Evolutionary conservation across 176 grass and related monocot genomes (phyloP), one percentile per base, ranked within the genome.

Genomic region (Panicum miliaceum): DNA sequence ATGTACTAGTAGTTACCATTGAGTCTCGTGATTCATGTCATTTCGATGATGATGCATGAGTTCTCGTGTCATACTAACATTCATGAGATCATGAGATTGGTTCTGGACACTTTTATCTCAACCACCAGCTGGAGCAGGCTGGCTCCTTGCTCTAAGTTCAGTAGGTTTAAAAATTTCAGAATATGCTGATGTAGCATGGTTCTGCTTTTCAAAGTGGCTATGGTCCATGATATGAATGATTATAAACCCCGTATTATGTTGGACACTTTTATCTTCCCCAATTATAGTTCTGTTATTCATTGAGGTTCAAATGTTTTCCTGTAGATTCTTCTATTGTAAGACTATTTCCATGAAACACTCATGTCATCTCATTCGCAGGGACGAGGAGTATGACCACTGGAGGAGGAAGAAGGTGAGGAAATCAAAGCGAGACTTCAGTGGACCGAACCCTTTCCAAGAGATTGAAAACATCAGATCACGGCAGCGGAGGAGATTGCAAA

Each of bases 371-470:
- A 47, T 69, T 86, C 1, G 20, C 20, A 90, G 92, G 86, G 88
- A 88, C 5, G 92, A 93, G 64, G 88, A 90, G 41, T 97, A 97
- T 38, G 92, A 97, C 45, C 68, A 69, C 0, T 92, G 95, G 14
- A 94, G 29, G 70, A 84, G 75, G 57, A 97, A 94, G 82, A 94
- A 97, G 84, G 46, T 86, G 19, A 92, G 81, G 70, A 94, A 79
- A 57, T 71, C 71, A 19, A 40, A 23, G 27, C 36, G 50, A 77
- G 73, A 71, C 20, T 91, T 92, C 12, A 73, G 58, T 7, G 88
- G 90, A 8, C 65, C 70, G 3, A 97, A 97, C 56, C 95, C 81
- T 35, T 97, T 93, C 84, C 95, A 94, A 38, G 78, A 94, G 76
- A 62, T 43, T 7, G 86, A 84, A 6, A 82, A 87, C 64, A 51